Percentiles rank a stretch among this genome's conserved stretches.
Conservation (phyloP, 768 basidiomycete genomes). For the Lentinula detonsa region DNA sequence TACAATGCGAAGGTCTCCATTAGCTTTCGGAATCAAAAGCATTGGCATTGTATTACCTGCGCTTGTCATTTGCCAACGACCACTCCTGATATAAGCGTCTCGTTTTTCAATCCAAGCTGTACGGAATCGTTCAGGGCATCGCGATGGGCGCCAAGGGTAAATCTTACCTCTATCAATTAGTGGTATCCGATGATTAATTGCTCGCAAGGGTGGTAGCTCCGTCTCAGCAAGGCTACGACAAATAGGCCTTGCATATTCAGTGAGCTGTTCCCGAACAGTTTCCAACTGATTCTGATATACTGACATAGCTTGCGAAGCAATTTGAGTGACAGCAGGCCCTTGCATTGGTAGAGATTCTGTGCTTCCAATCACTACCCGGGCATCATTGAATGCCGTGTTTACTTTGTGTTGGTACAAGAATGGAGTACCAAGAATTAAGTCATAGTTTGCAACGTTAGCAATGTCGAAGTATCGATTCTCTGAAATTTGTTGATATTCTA, state of each 20-base stretch:
- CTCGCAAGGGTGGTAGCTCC: conserved; percentile 26
- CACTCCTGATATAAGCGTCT: conserved; percentile 21
- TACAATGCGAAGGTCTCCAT: conserved; percentile 13
- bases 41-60: conserved; percentile 24
- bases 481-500: conserved; percentile 29
- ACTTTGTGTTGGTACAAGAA: conserved; percentile 28
- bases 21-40: conserved; percentile 23
- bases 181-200: conserved; percentile 27
- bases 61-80: conserved; percentile 21
- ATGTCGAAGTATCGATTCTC: conserved; percentile 26
- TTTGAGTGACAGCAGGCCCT: conserved; percentile 6
- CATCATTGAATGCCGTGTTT: conserved; percentile 18
- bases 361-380: conserved; percentile 20
- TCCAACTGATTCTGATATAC: conserved; percentile 10
- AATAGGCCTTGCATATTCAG: conserved; percentile 15
- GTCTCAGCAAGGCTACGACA: conserved; percentile 22
- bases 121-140: conserved; percentile 24
- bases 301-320: conserved; percentile 7
- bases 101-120: conserved; percentile 20
- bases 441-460: conserved; percentile 32
- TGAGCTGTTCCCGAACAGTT: conserved; percentile 10
- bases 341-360: conserved; percentile 12
- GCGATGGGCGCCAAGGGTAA: conserved; percentile 21
- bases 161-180: conserved; percentile 21
- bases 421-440: conserved; percentile 34